A percentile compares a stretch with the other conserved stretches of the same genome.
Evolutionary conservation across 2,329 filamentous ascomycete species (phyloP).

Genomic region (Aspergillus brunneoviolaceus): DNA sequence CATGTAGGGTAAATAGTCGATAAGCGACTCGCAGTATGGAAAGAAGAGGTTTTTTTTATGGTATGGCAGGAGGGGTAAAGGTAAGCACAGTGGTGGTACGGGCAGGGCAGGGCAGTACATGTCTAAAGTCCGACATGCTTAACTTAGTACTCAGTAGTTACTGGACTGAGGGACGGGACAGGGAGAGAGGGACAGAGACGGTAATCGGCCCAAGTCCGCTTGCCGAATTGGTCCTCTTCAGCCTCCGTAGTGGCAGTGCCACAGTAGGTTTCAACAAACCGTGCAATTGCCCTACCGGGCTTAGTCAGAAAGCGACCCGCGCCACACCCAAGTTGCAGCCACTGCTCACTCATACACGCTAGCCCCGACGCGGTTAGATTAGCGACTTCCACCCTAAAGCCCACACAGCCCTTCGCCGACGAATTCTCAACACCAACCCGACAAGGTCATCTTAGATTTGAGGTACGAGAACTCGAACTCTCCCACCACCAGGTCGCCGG

Average conservation of each 20-base stretch:
- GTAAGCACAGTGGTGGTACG: too few relatives aligned
- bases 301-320: slow-evolving; percentile 8
- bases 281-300: background rate
- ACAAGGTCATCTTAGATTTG: slow-evolving; percentile 45
- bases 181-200: too few relatives aligned
- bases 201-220: too few relatives aligned
- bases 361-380: slow-evolving; percentile 43
- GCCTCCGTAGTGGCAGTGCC: background rate
- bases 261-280: background rate
- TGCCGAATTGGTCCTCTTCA: too few relatives aligned
- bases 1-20: background rate
- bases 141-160: too few relatives aligned
- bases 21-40: background rate
- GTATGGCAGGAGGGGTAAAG: background rate
- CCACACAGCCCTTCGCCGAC: slow-evolving; percentile 43
- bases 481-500: slow-evolving; percentile 32
- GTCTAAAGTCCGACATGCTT: too few relatives aligned
- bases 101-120: too few relatives aligned
- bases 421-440: slow-evolving; percentile 45
- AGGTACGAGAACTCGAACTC: slow-evolving; percentile 39
- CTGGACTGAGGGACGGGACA: too few relatives aligned
- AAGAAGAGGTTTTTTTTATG: background rate
- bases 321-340: slow-evolving; percentile 13
- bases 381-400: slow-evolving; percentile 47
- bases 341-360: slow-evolving; percentile 25